phyloP scores from a whole-genome alignment of 2,329 filamentous ascomycete species.

The Aspergillus floridensis region DNA sequence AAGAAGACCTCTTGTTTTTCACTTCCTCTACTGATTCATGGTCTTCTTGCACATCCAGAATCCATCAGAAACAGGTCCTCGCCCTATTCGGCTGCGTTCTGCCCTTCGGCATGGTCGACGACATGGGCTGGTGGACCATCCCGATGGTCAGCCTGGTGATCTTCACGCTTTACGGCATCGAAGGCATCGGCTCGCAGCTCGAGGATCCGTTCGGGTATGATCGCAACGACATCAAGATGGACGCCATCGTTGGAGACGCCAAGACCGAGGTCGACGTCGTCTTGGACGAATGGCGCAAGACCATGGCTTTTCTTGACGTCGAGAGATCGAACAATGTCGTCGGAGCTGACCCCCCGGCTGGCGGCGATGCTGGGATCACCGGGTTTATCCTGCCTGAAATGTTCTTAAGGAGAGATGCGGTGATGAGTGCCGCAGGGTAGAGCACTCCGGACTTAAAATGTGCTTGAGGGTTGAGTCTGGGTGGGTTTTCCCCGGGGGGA shows the following conservation, averaged over 20 bases:
- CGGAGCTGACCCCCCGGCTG: neutral
- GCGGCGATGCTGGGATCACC: neutral
- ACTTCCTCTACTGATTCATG: neutral
- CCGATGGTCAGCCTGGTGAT: slow-evolving; percentile 59
- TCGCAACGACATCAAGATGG: slow-evolving; percentile 66
- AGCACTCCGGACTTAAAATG: neutral
- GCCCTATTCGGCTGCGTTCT: slow-evolving; percentile 60
- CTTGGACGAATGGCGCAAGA: slow-evolving; percentile 56
- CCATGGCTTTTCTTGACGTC: slow-evolving; percentile 19
- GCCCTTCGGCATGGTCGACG: slow-evolving; percentile 62
- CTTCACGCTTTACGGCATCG: slow-evolving; percentile 64
- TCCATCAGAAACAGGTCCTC: slow-evolving; percentile 64
- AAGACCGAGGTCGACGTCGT: slow-evolving; percentile 58
- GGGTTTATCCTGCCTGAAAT: slow-evolving; percentile 30
- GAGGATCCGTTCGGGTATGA: slow-evolving; percentile 67
- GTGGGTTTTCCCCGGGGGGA: too few species aligned
- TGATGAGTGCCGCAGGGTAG: neutral
- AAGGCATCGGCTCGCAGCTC: slow-evolving; percentile 61
- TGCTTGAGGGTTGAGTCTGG: neutral
- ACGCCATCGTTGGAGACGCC: slow-evolving; percentile 62
- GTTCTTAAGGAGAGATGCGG: slow-evolving; percentile 23
- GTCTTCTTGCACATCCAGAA: slow-evolving; percentile 36
- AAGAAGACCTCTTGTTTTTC: too few species aligned
- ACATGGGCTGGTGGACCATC: slow-evolving; percentile 63
- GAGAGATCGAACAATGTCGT: neutral